phyloP scores from a whole-genome alignment of 805 yeast genomes.

The Hanseniaspora singularis region DNA sequence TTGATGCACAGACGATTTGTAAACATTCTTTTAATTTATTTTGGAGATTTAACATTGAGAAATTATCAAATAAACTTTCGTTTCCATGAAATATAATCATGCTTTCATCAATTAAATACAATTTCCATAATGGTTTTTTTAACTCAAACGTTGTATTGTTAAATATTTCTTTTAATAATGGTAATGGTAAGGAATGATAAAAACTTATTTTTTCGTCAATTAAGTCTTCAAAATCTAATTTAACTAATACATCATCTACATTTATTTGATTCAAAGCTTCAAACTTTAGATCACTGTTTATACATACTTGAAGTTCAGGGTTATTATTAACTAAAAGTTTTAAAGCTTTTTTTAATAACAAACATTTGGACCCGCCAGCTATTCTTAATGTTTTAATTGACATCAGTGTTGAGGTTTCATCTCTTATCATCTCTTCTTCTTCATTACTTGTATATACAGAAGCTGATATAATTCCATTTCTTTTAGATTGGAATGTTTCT shows the following conservation, averaged over 20 bases:
- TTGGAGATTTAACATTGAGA: conserved; percentile 26
- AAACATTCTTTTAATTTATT: conserved; percentile 21
- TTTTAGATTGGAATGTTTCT: conserved; percentile 21
- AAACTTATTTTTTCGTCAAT: conserved; percentile 25
- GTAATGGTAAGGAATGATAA: conserved; percentile 24
- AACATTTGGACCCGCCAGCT: conserved; percentile 14
- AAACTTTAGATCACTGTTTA: conserved; percentile 22
- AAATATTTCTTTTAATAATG: conserved; percentile 24
- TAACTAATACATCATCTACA: conserved; percentile 22
- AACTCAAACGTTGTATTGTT: conserved; percentile 21
- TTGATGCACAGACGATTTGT: conserved; percentile 7
- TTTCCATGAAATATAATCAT: conserved; percentile 26
- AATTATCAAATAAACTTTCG: conserved; percentile 25
- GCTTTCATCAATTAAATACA: conserved; percentile 23
- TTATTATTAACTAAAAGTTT: conserved; percentile 21
- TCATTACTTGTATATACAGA: conserved; percentile 20
- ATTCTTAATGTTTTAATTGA: conserved; percentile 20
- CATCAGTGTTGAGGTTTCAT: conserved; percentile 22
- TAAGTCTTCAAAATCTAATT: conserved; percentile 21
- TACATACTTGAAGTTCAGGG: conserved; percentile 22
- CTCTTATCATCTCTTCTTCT: conserved; percentile 18
- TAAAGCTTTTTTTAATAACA: conserved; percentile 20
- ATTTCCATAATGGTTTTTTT: conserved; percentile 24
- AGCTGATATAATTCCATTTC: conserved; percentile 25
- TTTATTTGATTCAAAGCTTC: conserved; percentile 19